A percentile compares a stretch with the other conserved stretches of the same genome.
Conservation (phyloP, 2,329 filamentous ascomycete genomes). For the Neofusicoccum laricinum region DNA sequence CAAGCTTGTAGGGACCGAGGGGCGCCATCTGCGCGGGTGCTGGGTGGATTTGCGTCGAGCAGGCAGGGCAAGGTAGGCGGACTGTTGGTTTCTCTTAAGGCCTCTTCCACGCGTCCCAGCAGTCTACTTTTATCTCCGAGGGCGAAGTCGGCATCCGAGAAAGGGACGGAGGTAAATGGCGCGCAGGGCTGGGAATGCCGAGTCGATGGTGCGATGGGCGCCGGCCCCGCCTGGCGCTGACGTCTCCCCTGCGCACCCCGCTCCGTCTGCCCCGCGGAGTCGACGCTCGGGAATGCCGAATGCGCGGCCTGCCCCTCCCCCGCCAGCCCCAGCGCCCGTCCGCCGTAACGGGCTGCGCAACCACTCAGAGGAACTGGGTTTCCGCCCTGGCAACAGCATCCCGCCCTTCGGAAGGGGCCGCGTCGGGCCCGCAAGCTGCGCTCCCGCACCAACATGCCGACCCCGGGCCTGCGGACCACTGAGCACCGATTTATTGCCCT, state of each 20-base stretch:
- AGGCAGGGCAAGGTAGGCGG: not conserved
- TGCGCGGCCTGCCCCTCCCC: not conserved
- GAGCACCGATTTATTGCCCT: not conserved
- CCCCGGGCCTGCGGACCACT: not conserved
- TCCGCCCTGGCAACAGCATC: not conserved
- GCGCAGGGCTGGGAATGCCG: not conserved
- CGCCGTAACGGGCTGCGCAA: not conserved
- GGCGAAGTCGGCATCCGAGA: not conserved
- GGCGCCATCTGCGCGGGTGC: slow-evolving; percentile 2
- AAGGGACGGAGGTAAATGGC: not conserved
- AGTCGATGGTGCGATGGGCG: not conserved
- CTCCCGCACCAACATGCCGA: slow-evolving; percentile 8
- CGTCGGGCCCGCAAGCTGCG: not conserved
- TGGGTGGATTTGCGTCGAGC: not conserved
- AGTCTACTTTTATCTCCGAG: slow-evolving; percentile 7
- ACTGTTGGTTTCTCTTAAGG: not conserved
- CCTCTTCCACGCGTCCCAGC: too few species aligned
- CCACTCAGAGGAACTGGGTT: not conserved
- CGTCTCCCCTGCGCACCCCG: not conserved
- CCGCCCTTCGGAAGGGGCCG: not conserved
- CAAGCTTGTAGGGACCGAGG: slow-evolving; percentile 58
- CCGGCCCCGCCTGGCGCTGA: not conserved
- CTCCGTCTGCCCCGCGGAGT: slow-evolving; percentile 7
- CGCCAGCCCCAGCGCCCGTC: not conserved
- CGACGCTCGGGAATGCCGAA: not conserved